Evolutionary conservation across 768 basidiomycete genomes (phyloP), one percentile per base, ranked within the genome.

Genomic region (Termitomyces sp.): DNA sequence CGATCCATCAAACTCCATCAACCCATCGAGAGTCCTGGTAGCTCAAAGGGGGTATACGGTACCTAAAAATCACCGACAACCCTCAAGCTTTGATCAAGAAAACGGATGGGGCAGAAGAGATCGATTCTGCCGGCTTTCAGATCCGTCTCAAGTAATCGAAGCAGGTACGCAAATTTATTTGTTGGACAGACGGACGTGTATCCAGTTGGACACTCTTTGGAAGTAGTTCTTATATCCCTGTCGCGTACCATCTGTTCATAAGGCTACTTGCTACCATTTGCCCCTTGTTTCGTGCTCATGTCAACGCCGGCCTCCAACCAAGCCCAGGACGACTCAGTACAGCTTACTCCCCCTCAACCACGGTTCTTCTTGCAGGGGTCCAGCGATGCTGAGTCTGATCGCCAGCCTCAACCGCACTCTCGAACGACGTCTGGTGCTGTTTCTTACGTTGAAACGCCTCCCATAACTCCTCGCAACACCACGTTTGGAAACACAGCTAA

Each of bases 391-490:
- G 72, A 74, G 35, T 61, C 57, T 53, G 70, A 72, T 50, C 61
- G 47, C 27, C 62, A 40, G 21, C 54, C 52, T 50, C 67, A 23
- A 25, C 66, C 69, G 19, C 75, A 73, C 62, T 75, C 72, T 46
- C 70, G 72, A 60, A 72, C 68, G 19, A 69, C 67, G 25, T 74
- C 75, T 38, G 64, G 59, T 50, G 64, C 62, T 37, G 31, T 66
- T 54, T 73, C 73, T 49, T 67, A 63, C 55, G 63, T 56, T 8
- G 75, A 77, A 32, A 73, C 74, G 4, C 73, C 75, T 12, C 76
- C 77, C 12, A 50, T 71, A 27, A 78, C 77, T n/a, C 76, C 79
- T 41, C 77, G 74, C 56, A 75, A 66, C 52, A 63, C 67, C 44
- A 65, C 68, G 34, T 74, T 76, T 62, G 69, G 68, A 53, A 64